Base-by-base conservation (phyloP, 176 grass and related monocot species). In the Canna indica region DNA sequence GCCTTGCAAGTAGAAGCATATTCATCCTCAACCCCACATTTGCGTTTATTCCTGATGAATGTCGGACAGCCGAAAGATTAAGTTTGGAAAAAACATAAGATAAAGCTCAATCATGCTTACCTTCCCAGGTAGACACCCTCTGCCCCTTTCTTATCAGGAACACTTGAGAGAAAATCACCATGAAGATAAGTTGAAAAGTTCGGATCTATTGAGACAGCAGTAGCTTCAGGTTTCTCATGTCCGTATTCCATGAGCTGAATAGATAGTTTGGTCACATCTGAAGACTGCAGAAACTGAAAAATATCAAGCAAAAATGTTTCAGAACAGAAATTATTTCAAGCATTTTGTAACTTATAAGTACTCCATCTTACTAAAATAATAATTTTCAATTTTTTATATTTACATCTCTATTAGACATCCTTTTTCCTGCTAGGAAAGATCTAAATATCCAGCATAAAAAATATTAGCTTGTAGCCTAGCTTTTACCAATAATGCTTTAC, bases 211-310 rank as follows among this genome's bases (percentile, higher is more conserved):
- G 94, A 90, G 46, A 99, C 89, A 35, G 90, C 89, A 12, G 94
- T 90, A 29, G 84, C 82, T 78, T 99, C 94, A 61, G 86, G 94
- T 80, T 92, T 99, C 75, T 99, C 94, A 70, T 92, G 84, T 4
- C 84, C 94, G 83, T 87, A 91, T 26, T 99, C 94, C 89, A 93
- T 99, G 54, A 99, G 82, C 53, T 99, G 89, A 73, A 99, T 85
- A n/a, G 79, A 87, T 50, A 99, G 35, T 34, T 81, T 79, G 56
- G 84, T 87, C 1, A 84, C 84, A 84, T 84, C 83, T 52, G 84
- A 88, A 73, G 77, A 75, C 84, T 99, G 82, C n/a, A 71, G 83
- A 72, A 67, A 42, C 56, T 22, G 81, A 70, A 11, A 91, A 68
- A 87, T 5, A n/a, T n/a, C n/a, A 53, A 54, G 20, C 18, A 50